A percentile compares a stretch with the other conserved stretches of the same genome.
These are phyloP conservation scores for Mycocentrospora acerina DNA, from an alignment of 2,329 filamentous ascomycete genomes.

Conservation along the genomic window DNA sequence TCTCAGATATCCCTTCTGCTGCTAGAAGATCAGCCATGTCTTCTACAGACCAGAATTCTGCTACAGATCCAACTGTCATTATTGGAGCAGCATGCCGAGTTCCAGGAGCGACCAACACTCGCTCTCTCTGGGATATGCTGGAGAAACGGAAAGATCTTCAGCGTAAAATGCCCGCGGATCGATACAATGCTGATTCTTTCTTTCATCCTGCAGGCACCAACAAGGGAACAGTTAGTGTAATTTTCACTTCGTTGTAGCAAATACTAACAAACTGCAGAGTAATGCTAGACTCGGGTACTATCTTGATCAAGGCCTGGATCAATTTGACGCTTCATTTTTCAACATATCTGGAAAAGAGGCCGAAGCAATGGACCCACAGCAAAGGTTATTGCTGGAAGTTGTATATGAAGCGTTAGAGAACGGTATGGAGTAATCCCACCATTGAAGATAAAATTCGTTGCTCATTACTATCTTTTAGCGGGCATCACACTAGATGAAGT, in stretches of 20 bases:
- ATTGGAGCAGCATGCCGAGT: conserved; percentile 27
- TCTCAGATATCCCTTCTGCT: too few species aligned
- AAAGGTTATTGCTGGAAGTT: conserved; percentile 27
- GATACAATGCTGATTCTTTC: conserved; percentile 29
- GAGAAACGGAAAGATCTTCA: conserved; percentile 6
- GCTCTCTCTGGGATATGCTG: conserved; percentile 39
- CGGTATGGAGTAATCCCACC: too few species aligned
- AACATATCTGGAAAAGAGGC: conserved; percentile 23
- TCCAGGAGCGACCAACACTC: conserved; percentile 30
- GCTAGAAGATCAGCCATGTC: too few species aligned
- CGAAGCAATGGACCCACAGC: conserved; percentile 27
- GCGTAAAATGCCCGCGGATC: conserved; percentile 7
- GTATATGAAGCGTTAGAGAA: conserved; percentile 43
- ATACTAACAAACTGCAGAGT: too few species aligned
- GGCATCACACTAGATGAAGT: too few species aligned
- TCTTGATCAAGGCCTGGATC: conserved; percentile 27
- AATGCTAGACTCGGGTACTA: conserved; percentile 23
- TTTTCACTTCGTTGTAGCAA: too few species aligned
- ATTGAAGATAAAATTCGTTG: too few species aligned
- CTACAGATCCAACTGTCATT: conserved; percentile 16
- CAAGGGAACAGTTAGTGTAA: conserved; percentile 35
- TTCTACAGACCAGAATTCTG: too few species aligned
- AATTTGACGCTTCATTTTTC: conserved; percentile 41
- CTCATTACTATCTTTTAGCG: too few species aligned
- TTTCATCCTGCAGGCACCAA: conserved; percentile 29